A percentile compares a stretch with the other conserved stretches of the same genome.
These are phyloP conservation scores for Sporisorium exsertum DNA, from an alignment of 1,284 basidiomycete genomes.

Conservation along the genomic window DNA sequence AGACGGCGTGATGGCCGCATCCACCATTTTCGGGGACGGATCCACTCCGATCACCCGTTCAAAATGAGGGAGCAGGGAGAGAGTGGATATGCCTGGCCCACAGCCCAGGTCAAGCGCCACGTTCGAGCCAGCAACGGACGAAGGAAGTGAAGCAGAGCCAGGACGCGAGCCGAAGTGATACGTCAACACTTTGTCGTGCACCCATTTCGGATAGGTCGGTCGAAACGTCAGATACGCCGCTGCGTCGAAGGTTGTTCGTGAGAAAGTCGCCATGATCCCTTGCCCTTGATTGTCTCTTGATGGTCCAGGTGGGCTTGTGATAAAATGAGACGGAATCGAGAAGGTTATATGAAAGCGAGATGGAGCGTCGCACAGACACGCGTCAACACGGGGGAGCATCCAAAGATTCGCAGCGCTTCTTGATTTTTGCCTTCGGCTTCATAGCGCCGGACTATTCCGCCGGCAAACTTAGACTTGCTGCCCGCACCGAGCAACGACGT, in stretches of 20 bases:
- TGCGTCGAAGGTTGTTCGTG: constrained; percentile 47
- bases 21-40: constrained; percentile 80
- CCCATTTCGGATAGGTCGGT: constrained; percentile 52
- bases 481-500: neutral
- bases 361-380: constrained; percentile 2
- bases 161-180: constrained; percentile 31
- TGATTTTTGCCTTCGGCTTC: constrained; percentile 8
- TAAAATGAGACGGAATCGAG: no score
- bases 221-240: constrained; percentile 55
- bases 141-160: neutral
- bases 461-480: constrained; percentile 12
- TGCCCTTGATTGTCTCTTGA: neutral
- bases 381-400: constrained; percentile 1
- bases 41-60: constrained; percentile 78
- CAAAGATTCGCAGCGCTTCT: no score
- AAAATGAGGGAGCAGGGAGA: constrained; percentile 75
- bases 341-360: neutral
- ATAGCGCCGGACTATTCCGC: constrained; percentile 22
- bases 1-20: constrained; percentile 73
- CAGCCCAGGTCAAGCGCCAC: constrained; percentile 79
- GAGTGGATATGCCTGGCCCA: constrained; percentile 80
- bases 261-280: constrained; percentile 48
- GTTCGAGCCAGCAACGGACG: neutral
- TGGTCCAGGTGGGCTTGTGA: no score
- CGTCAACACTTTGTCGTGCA: constrained; percentile 38